Percentiles rank a stretch among this genome's conserved stretches.
phyloP scores from a whole-genome alignment of 768 basidiomycete genomes.

The Rhizopogon vulgaris region DNA sequence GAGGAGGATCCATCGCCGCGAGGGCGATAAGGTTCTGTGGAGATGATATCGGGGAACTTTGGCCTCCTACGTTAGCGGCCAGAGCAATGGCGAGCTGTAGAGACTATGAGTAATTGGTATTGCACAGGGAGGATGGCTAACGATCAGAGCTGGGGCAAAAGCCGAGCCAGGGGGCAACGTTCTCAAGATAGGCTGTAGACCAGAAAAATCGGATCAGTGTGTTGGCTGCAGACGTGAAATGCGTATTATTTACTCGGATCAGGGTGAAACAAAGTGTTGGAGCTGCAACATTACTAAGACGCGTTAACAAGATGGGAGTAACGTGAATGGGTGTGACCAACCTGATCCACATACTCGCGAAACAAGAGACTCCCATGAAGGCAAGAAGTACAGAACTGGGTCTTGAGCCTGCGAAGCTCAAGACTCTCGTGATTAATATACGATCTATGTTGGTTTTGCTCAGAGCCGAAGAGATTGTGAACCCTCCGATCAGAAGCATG shows the following conservation, averaged over 20 bases:
- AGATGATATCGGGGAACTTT: constrained; percentile 95
- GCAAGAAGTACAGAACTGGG: constrained; percentile 85
- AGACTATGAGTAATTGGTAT: constrained; percentile 1
- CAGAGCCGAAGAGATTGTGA: constrained; percentile 94
- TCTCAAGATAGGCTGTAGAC: constrained; percentile 78
- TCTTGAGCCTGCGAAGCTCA: constrained; percentile 83
- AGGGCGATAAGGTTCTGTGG: constrained; percentile 97
- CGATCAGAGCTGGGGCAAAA: constrained; percentile 89
- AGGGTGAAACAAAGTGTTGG: constrained; percentile 95
- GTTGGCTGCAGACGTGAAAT: background rate
- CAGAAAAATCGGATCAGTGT: constrained; percentile 6
- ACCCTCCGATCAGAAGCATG: constrained; percentile 96
- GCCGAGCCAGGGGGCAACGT: constrained; percentile 81
- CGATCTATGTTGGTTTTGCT: constrained; percentile 95
- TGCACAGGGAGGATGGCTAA: constrained; percentile 33
- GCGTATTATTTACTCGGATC: constrained; percentile 61
- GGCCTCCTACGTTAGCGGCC: constrained; percentile 97
- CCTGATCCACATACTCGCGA: constrained; percentile 99
- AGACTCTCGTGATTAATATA: constrained; percentile 82
- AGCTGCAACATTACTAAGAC: constrained; percentile 84
- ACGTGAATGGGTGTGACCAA: constrained; percentile 18
- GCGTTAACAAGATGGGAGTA: background rate
- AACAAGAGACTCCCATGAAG: constrained; percentile 95
- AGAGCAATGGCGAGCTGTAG: constrained; percentile 88
- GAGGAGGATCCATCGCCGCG: constrained; percentile 72